phyloP scores from a whole-genome alignment of 176 grass and related monocot species.

The Avena insularis region DNA sequence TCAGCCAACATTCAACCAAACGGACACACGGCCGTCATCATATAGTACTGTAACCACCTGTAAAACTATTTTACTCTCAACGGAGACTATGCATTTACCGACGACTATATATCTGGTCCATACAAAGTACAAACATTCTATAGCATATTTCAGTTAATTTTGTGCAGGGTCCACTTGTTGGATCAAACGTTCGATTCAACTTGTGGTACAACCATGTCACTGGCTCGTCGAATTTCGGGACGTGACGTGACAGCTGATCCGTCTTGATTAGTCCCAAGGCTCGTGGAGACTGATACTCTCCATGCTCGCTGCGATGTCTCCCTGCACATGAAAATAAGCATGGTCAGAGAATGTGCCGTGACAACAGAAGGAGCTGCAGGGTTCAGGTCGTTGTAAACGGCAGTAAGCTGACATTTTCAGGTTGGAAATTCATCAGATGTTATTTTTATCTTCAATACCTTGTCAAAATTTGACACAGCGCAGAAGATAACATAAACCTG shows the following conservation, averaged over 20 bases:
- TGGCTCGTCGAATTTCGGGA: neutral
- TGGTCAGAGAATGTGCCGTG: slow-evolving; percentile 23
- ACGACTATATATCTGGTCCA: neutral
- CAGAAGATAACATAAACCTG: neutral
- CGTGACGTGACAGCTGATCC: neutral
- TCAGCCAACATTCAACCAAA: neutral
- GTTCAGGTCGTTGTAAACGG: neutral
- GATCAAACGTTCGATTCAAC: neutral
- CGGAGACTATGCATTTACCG: neutral
- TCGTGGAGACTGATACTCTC: slow-evolving; percentile 28
- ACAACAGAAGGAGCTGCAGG: neutral
- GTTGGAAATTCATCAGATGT: neutral
- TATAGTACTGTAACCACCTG: neutral
- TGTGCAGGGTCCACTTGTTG: neutral
- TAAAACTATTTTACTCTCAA: neutral
- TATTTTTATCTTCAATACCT: neutral
- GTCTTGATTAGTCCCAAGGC: slow-evolving; percentile 17
- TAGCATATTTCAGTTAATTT: neutral
- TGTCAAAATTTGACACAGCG: neutral
- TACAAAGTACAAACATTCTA: slow-evolving; percentile 4
- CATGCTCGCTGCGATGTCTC: slow-evolving; percentile 44
- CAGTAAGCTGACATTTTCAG: neutral
- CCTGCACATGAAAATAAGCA: slow-evolving; percentile 33
- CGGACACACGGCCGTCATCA: neutral
- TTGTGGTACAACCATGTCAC: slow-evolving; percentile 11